These are phyloP conservation scores for Rhynchosporium secalis DNA, from an alignment of 2,329 filamentous ascomycete genomes.

Conservation along the genomic window DNA sequence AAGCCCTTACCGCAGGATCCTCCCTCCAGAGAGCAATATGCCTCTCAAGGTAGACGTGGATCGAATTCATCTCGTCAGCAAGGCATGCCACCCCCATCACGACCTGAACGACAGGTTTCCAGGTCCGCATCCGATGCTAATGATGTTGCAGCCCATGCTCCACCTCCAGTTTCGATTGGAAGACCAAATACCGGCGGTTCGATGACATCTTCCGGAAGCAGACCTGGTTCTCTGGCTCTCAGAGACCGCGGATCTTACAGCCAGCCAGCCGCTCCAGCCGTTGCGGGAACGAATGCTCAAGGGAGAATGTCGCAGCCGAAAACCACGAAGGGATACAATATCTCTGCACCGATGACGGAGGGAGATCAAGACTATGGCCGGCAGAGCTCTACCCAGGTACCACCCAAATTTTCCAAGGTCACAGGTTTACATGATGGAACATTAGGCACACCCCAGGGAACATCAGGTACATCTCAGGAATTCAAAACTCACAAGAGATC, in stretches of 20 bases:
- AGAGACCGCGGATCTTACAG: slow-evolving; percentile 81
- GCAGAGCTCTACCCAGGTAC: slow-evolving; percentile 57
- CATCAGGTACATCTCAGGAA: slow-evolving; percentile 29
- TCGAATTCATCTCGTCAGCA: slow-evolving; percentile 40
- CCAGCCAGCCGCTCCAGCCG: slow-evolving; percentile 81
- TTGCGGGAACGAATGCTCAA: slow-evolving; percentile 85
- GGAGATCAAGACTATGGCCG: slow-evolving; percentile 56
- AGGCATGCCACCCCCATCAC: slow-evolving; percentile 47
- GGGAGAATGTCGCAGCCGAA: slow-evolving; percentile 83
- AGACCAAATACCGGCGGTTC: slow-evolving; percentile 83
- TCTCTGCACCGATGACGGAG: slow-evolving; percentile 64
- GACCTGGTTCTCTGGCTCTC: slow-evolving; percentile 51
- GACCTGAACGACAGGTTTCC: slow-evolving; percentile 50
- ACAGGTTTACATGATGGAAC: slow-evolving; percentile 51
- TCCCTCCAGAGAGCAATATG: slow-evolving; percentile 50
- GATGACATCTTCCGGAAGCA: slow-evolving; percentile 61
- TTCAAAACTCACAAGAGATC: slow-evolving; percentile 62
- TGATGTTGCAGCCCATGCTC: slow-evolving; percentile 53
- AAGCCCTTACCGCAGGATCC: slow-evolving; percentile 63
- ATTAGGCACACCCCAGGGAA: slow-evolving; percentile 1
- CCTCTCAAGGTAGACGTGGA: slow-evolving; percentile 44
- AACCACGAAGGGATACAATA: slow-evolving; percentile 65
- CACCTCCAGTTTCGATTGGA: slow-evolving; percentile 45
- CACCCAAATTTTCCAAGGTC: slow-evolving; percentile 58
- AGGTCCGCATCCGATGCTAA: slow-evolving; percentile 56